Evolutionary conservation across 768 basidiomycete species (phyloP), one percentile per base, ranked within the genome.

Genomic region (Strobilomyces echinocephalus): DNA sequence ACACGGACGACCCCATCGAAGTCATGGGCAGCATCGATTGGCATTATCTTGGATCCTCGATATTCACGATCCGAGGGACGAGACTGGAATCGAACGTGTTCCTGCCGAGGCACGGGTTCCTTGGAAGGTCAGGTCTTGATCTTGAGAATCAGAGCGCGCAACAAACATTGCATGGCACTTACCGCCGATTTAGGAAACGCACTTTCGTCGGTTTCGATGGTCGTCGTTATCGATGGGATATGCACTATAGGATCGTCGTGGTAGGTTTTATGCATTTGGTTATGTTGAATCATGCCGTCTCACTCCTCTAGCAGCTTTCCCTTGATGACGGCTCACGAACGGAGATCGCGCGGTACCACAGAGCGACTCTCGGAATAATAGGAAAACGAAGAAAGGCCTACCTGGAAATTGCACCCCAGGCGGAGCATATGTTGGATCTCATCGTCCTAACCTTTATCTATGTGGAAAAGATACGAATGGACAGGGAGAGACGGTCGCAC

Each of bases 181-280:
- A n/a, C 18, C 9, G 38, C 9, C 18, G 28, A 10, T 42, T 34
- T 33, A 67, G 63, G 31, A 64, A 59, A 24, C 59, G 63, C 26
- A 61, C 65, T 1, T 74, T 74, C 51, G 63, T 48, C 5, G 73
- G 66, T 0, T 66, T 57, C 1, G 72, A 73, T 40, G 70, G 66
- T 8, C 65, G 53, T 24, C 58, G 53, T 43, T 73, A 73, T 38
- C 60, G 63, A 43, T 74, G 73, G 73, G 57, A 60, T 8, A 53
- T 71, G 47, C 1, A 52, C 18, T 1, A 2, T 2, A 21, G 46
- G 12, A 42, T 49, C 15, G 63, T 64, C 11, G 49, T 34, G 53
- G 57, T 68, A 5, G 18, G 63, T 36, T 10, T 18, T 14, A 0
- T 31, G 49, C n/a, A 2, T 18, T 38, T n/a, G 11, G 1, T 36